A percentile compares a stretch with the other conserved stretches of the same genome.
Evolutionary conservation across 2,329 filamentous ascomycete genomes (phyloP).

Genomic region (Aspergillus vadensis): DNA sequence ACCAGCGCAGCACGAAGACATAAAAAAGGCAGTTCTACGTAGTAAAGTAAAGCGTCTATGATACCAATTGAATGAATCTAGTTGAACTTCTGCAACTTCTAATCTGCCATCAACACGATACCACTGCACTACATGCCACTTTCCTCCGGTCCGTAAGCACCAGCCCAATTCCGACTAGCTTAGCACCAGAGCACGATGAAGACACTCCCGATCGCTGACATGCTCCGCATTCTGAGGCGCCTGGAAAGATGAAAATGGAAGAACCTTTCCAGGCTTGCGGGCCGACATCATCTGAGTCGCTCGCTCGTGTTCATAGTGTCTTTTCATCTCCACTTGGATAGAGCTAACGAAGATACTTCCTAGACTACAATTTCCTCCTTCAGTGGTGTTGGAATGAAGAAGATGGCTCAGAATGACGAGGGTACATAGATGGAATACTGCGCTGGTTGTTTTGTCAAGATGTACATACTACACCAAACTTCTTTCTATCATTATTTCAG

Average conservation of each 20-base stretch:
- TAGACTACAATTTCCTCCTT: neutral
- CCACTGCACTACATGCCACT: neutral
- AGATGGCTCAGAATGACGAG: neutral
- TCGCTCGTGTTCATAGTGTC: neutral
- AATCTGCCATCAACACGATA: neutral
- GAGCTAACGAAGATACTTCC: neutral
- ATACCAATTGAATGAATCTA: neutral
- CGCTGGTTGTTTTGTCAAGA: no score
- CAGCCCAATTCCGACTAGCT: neutral
- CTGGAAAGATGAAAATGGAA: conserved; percentile 21
- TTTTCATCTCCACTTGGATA: neutral
- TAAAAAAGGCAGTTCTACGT: neutral
- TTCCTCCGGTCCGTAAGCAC: neutral
- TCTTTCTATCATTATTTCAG: neutral
- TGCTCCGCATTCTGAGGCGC: conserved; percentile 20
- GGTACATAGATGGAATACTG: neutral
- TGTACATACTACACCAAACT: neutral
- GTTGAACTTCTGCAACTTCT: neutral
- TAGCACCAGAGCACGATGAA: conserved; percentile 10
- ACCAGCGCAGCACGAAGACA: fast-evolving
- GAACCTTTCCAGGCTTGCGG: conserved; percentile 18
- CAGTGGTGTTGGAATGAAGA: neutral
- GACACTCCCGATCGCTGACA: conserved; percentile 18
- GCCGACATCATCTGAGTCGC: conserved; percentile 22
- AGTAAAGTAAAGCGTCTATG: neutral